A percentile compares a stretch with the other conserved stretches of the same genome.
Conservation (phyloP, 2,329 filamentous ascomycete genomes). For the Fusarium sp. region DNA sequence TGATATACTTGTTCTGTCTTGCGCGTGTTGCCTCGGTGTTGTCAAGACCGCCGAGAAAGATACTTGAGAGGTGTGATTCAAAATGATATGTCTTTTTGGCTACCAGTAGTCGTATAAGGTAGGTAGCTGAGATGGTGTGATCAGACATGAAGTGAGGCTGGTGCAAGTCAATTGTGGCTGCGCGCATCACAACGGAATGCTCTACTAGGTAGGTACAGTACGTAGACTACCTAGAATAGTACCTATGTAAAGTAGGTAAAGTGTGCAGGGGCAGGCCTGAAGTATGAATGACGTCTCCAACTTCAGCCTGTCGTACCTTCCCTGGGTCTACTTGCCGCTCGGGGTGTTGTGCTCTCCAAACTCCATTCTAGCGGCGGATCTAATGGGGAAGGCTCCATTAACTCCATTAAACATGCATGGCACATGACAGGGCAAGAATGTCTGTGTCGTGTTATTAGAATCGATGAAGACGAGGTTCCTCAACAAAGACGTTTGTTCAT, state of each 20-base stretch:
- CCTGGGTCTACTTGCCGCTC: neutral
- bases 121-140: too few relatives aligned
- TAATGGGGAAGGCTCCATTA: conserved; percentile 26
- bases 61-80: neutral
- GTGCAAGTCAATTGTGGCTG: conserved; percentile 16
- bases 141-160: conserved; percentile 6
- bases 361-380: conserved; percentile 7
- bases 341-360: neutral
- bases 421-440: conserved; percentile 19
- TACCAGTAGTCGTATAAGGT: neutral
- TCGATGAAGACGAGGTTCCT: conserved; percentile 29
- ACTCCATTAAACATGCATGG: conserved; percentile 14
- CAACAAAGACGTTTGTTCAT: conserved; percentile 6
- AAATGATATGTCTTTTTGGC: neutral
- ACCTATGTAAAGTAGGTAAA: neutral
- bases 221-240: too few relatives aligned
- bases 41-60: neutral
- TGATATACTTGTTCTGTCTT: neutral
- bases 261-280: too few relatives aligned
- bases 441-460: conserved; percentile 4
- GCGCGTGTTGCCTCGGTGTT: neutral
- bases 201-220: too few relatives aligned
- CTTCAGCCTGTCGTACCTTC: conserved; percentile 7
- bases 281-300: conserved; percentile 20
- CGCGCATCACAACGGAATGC: neutral